phyloP scores from a whole-genome alignment of 805 yeast species.

The Kluyveromyces nonfermentans region DNA sequence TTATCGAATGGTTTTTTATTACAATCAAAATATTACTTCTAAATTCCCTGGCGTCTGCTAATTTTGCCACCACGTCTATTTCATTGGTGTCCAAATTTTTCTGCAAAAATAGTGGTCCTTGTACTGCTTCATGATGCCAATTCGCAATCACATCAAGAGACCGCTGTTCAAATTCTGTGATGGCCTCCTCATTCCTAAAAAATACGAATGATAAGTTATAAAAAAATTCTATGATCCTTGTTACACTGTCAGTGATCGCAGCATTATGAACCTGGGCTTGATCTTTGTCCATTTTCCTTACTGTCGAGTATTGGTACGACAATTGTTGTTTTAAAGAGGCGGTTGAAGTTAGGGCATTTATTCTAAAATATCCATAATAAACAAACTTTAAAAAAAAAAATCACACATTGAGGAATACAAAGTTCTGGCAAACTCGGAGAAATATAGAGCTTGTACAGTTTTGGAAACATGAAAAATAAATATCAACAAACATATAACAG shows the following conservation, averaged over 20 bases:
- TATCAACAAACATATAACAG: neutral
- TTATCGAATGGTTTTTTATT: conserved; percentile 35
- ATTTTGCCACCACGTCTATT: conserved; percentile 6
- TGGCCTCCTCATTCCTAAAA: conserved; percentile 18
- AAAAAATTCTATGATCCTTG: neutral
- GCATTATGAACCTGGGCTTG: neutral
- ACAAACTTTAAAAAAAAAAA: too few relatives aligned
- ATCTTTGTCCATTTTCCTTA: neutral
- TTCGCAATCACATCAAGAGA: conserved; percentile 11
- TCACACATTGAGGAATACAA: too few relatives aligned
- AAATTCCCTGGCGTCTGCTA: conserved; percentile 7
- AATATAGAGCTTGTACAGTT: too few relatives aligned
- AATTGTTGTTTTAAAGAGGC: neutral
- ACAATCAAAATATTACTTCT: conserved; percentile 27
- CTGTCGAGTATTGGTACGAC: too few relatives aligned
- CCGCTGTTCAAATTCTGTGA: conserved; percentile 7
- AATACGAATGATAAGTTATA: conserved; percentile 4
- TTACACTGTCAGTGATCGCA: too few relatives aligned
- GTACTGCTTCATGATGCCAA: neutral
- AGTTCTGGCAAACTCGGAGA: too few relatives aligned
- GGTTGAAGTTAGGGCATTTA: neutral
- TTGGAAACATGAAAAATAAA: too few relatives aligned
- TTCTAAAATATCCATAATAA: too few relatives aligned
- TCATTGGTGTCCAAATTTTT: conserved; percentile 15
- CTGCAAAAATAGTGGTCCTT: conserved; percentile 14